Evolutionary conservation across 345 rosid species (phyloP), one percentile per base, ranked within the genome.

Genomic region (Erodium maritimum): DNA sequence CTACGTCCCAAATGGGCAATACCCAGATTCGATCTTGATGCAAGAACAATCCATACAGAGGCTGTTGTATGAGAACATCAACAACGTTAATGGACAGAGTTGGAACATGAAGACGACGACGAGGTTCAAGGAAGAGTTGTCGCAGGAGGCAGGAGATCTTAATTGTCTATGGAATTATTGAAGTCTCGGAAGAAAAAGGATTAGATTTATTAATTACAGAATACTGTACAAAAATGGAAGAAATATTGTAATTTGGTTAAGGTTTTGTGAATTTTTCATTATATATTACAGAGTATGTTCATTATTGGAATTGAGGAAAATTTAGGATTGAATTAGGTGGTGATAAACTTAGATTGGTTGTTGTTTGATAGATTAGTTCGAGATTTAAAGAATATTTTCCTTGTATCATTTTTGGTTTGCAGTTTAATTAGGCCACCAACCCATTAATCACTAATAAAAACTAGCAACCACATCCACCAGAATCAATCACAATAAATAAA

Each of bases 11-110:
- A 37, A 37, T 37, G 53, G 69, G 61, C 78, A 73, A 21, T 69
- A 68, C 74, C 65, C 79, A 22, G 79, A 79, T 60, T 73, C 80
- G 48, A 71, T 69, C 61, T 66, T 69, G 19, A 29, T 73, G 37
- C 90, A 73, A 62, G 85, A 85, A 48, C 76, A 77, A 46, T 81
- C 84, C 17, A 61, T 84, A 4, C 21, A 80, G 74, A 82, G 71
- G 75, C 58, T 79, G 64, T 57, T 84, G 62, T 66, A 80, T 19
- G 81, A 82, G 33, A 37, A 11, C 46, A 37, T 3, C 46, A 37
- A 37, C 46, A 37, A 5, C 2, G 14, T 37, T 12, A 37, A 37
- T 12, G 79, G 65, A 37, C 56, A 65, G 2, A 71, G 74, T 25
- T 3, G 3, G 4, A 25, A 25, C 33, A 7, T 25, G 33, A 58